Evolutionary conservation across 371 early-diverging fungal genomes (phyloP), one percentile per base, ranked within the genome.

Genomic region (Zancudomyces culisetae): DNA sequence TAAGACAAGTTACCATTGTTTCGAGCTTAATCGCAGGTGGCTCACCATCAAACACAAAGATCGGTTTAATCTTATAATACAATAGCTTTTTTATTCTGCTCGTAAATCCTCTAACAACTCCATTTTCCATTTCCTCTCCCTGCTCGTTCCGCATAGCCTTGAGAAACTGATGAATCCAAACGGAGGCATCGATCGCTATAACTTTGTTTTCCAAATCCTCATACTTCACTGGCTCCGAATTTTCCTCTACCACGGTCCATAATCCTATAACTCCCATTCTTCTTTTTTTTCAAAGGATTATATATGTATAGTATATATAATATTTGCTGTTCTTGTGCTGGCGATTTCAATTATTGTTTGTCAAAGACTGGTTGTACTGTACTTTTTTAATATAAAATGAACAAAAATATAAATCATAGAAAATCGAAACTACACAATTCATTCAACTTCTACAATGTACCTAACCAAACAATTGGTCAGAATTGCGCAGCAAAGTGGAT

Each of bases 201-300:
- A 72, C 67, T 50, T 80, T 78, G 56, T 81, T 76, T 4, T 73
- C 59, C 26, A 89, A 60, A 6, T 80, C 68, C 40, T 92, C 92
- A 26, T 90, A 67, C 29, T 80, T 74, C 40, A 84, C 75, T 21
- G 85, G 81, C 42, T 84, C 69, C 22, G 79, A 84, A 18, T 76
- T 74, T 10, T 86, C 83, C 53, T 81, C 78, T 18, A 96, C 57
- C 28, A 98, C 70, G 49, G 73, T 65, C 98, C 98, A 98, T 29
- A 98, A 77, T 19, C 85, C 84, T 69, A 90, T 83, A 55, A 98
- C 97, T 47, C 97, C 96, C 98, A 96, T 94, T 3, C 27, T n/a
- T 41, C n/a, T n/a, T n/a, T n/a, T n/a, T n/a, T n/a, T n/a, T n/a
- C n/a, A n/a, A n/a, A n/a, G n/a, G n/a, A n/a, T n/a, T n/a, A n/a